Conservation (phyloP, 2,329 filamentous ascomycete species). For the Colletotrichum musae region DNA sequence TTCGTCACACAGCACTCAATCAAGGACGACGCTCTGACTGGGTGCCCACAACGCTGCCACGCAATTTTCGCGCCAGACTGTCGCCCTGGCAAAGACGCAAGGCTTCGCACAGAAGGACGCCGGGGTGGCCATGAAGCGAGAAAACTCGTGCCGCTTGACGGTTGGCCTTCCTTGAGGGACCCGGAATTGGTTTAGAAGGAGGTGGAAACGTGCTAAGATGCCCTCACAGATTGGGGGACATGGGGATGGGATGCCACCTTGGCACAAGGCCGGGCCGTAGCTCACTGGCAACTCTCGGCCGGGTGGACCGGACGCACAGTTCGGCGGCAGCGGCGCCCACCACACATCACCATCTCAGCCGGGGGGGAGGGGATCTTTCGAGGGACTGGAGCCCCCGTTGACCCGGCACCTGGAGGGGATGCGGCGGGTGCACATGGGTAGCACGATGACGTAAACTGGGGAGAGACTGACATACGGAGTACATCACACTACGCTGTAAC, state of each 20-base stretch:
- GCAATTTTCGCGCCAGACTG: slow-evolving; percentile 15
- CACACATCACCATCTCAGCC: neutral
- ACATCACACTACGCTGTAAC: no score
- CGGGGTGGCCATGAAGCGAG: slow-evolving; percentile 27
- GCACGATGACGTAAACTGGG: slow-evolving; percentile 24
- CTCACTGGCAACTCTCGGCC: no score
- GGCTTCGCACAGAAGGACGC: neutral
- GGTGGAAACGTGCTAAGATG: neutral
- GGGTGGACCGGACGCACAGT: no score
- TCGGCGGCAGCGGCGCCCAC: no score
- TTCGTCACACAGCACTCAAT: neutral
- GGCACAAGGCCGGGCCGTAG: no score
- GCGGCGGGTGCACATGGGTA: slow-evolving; percentile 12
- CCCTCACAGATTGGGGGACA: no score
- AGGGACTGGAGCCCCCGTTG: neutral
- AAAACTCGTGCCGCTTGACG: slow-evolving; percentile 21
- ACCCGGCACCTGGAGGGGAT: slow-evolving; percentile 5
- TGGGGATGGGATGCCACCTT: no score
- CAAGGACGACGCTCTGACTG: neutral
- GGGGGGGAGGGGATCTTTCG: neutral
- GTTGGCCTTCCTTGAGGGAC: neutral
- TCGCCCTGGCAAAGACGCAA: slow-evolving; percentile 3
- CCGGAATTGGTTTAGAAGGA: slow-evolving; percentile 23
- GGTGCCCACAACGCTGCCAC: neutral
- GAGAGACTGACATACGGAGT: no score